Percentiles rank a stretch among this genome's conserved stretches.
phyloP scores from a whole-genome alignment of 371 early-diverging fungal genomes.

The Mucor racemosus region DNA sequence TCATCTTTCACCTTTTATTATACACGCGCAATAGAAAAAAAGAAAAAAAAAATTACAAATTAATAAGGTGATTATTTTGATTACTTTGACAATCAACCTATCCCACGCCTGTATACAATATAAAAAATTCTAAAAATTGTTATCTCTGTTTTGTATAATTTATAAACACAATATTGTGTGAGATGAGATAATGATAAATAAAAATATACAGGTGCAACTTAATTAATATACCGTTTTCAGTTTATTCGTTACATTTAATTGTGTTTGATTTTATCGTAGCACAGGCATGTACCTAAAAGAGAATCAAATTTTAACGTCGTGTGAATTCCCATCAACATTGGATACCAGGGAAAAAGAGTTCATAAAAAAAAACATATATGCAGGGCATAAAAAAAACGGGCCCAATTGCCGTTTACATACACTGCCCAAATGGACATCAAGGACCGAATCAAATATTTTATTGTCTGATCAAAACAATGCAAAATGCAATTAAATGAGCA shows the following conservation, averaged over 20 bases:
- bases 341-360: background rate
- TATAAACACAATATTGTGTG: constrained; percentile 1
- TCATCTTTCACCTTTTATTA: too few relatives aligned
- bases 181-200: background rate
- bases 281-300: background rate
- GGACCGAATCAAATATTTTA: background rate
- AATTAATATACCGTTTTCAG: constrained; percentile 2
- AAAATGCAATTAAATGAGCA: background rate
- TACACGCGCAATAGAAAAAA: too few relatives aligned
- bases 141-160: background rate
- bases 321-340: background rate
- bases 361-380: background rate
- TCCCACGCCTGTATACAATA: constrained; percentile 3
- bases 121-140: background rate
- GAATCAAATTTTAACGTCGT: background rate
- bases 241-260: background rate
- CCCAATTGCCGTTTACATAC: background rate
- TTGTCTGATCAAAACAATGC: background rate
- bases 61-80: background rate
- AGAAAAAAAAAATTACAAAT: too few relatives aligned
- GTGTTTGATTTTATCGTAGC: background rate
- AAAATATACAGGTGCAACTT: background rate
- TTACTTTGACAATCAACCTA: background rate
- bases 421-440: constrained; percentile 6
- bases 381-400: too few relatives aligned